phyloP scores from a whole-genome alignment of 192 early-diverging fungal genomes.

The Backusella australiensis region DNA sequence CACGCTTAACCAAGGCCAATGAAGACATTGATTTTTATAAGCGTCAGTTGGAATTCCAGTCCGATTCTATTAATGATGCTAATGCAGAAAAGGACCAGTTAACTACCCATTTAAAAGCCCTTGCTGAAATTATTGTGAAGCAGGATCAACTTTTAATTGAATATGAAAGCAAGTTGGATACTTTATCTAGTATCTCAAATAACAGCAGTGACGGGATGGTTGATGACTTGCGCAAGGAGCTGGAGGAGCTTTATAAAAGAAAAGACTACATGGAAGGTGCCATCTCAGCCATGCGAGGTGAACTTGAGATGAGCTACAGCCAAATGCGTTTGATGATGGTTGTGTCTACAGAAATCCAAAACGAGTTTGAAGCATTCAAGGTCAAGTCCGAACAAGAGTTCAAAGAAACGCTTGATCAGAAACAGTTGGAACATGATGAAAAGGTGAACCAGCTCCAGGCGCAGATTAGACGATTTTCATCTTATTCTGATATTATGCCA shows the following conservation, averaged over 20 bases:
- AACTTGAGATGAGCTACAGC: conserved; percentile 18
- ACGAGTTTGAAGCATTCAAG: conserved; percentile 15
- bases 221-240: background rate
- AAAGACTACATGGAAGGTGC: conserved; percentile 10
- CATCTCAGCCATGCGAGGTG: conserved; percentile 7
- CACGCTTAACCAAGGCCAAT: background rate
- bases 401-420: background rate
- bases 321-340: conserved; percentile 25
- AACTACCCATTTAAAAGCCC: background rate
- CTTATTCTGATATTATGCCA: background rate
- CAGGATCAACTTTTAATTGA: conserved; percentile 18
- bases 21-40: conserved; percentile 15
- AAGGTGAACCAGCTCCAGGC: background rate
- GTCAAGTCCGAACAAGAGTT: background rate
- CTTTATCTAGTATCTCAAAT: background rate
- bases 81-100: background rate
- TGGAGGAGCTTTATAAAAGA: background rate
- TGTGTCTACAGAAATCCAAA: conserved; percentile 26
- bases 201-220: background rate
- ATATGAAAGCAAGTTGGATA: conserved; percentile 8
- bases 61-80: background rate
- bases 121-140: conserved; percentile 3
- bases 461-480: background rate
- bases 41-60: background rate
- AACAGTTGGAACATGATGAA: background rate